Percentiles rank a stretch among this genome's conserved stretches.
phyloP scores from a whole-genome alignment of 2,329 filamentous ascomycete genomes.

The Cladobotryum protrusum region DNA sequence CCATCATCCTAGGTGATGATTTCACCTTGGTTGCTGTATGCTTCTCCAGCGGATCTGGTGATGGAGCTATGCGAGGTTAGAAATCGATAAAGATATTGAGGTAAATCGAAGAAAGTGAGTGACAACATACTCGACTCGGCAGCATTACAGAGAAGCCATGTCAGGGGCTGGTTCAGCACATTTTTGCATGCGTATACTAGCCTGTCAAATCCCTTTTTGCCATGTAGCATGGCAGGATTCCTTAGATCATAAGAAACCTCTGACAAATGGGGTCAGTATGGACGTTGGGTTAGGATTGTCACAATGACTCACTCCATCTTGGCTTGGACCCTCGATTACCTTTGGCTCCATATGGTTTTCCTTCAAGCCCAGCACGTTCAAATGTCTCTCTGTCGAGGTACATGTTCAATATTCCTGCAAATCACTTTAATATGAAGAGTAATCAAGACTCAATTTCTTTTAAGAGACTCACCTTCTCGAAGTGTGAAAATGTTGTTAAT shows the following conservation, averaged over 20 bases:
- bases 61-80: conserved; percentile 30
- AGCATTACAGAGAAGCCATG: conserved; percentile 74
- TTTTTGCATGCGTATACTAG: conserved; percentile 73
- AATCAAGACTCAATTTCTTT: background rate
- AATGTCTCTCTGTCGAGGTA: conserved; percentile 77
- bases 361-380: conserved; percentile 74
- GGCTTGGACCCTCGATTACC: conserved; percentile 56
- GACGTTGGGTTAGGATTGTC: background rate
- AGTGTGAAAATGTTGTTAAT: conserved; percentile 69
- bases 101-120: background rate
- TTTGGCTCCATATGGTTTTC: conserved; percentile 57
- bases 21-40: conserved; percentile 40
- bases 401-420: conserved; percentile 61
- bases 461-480: conserved; percentile 49
- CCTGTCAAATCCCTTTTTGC: conserved; percentile 76
- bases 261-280: conserved; percentile 27
- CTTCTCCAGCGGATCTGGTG: conserved; percentile 42
- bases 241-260: conserved; percentile 73
- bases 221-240: conserved; percentile 68
- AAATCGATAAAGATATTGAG: background rate
- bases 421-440: background rate
- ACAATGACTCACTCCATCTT: conserved; percentile 60
- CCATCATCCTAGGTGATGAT: conserved; percentile 19
- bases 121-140: conserved; percentile 23
- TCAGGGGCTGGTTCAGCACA: conserved; percentile 59